Percentiles rank a stretch among this genome's conserved stretches.
phyloP scores from a whole-genome alignment of 768 basidiomycete genomes.

The Boletales sp. region DNA sequence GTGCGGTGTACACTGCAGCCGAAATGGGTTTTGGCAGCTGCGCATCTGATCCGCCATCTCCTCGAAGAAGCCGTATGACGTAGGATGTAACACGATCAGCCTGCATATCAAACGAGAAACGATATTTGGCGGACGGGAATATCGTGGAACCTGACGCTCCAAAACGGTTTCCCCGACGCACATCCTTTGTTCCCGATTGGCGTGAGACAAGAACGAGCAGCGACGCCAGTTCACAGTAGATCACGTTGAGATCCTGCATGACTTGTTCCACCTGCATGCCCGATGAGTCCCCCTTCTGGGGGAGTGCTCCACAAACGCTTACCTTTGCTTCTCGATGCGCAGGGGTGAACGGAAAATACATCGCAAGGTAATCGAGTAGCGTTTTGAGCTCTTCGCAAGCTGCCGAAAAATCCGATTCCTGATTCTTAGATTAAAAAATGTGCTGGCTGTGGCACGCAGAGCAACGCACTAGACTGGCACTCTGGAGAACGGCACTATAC shows the following conservation, averaged over 20 bases:
- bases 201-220: constrained; percentile 45
- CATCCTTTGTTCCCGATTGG: constrained; percentile 8
- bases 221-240: constrained; percentile 75
- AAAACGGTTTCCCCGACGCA: constrained; percentile 7
- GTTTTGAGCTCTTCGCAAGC: constrained; percentile 48
- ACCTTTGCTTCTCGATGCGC: constrained; percentile 59
- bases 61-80: constrained; percentile 54
- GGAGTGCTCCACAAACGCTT: background rate
- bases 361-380: constrained; percentile 69
- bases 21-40: constrained; percentile 53
- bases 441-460: background rate
- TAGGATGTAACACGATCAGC: constrained; percentile 55
- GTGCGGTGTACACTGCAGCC: constrained; percentile 53
- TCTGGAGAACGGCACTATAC: constrained; percentile 55
- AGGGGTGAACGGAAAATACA: constrained; percentile 79
- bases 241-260: constrained; percentile 69
- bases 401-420: constrained; percentile 19
- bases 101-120: constrained; percentile 34
- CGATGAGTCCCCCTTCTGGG: constrained; percentile 4
- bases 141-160: constrained; percentile 12
- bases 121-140: constrained; percentile 14
- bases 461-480: constrained; percentile 33
- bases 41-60: constrained; percentile 38
- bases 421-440: constrained; percentile 13
- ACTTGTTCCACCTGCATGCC: constrained; percentile 54